A percentile compares a stretch with the other conserved stretches of the same genome.
phyloP scores from a whole-genome alignment of 2,329 filamentous ascomycete species.

The Pezicula neosporulosa region DNA sequence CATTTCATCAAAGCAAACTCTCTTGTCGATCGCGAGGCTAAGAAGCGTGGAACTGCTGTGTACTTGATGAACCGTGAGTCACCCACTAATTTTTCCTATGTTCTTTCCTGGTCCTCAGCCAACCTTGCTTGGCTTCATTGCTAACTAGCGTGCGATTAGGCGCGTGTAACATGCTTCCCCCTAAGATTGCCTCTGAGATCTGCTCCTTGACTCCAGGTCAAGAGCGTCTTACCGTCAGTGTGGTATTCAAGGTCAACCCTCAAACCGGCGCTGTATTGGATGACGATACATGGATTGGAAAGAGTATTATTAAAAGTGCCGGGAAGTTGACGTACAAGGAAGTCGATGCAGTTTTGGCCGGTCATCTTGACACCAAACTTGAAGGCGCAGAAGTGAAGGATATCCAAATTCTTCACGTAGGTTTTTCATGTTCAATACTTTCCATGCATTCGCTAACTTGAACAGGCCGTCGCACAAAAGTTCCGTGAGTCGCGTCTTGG shows the following conservation, averaged over 20 bases:
- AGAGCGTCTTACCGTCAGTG: slow-evolving; percentile 86
- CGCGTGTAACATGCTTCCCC: slow-evolving; percentile 80
- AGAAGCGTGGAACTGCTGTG: slow-evolving; percentile 95
- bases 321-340: slow-evolving; percentile 83
- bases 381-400: slow-evolving; percentile 68
- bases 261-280: slow-evolving; percentile 76
- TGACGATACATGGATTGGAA: slow-evolving; percentile 90
- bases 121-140: slow-evolving; percentile 27
- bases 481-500: slow-evolving; percentile 87
- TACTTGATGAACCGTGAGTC: slow-evolving; percentile 73
- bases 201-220: slow-evolving; percentile 85
- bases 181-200: slow-evolving; percentile 79
- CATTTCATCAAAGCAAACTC: slow-evolving; percentile 97
- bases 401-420: slow-evolving; percentile 73
- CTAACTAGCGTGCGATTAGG: background rate
- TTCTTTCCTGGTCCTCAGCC: background rate
- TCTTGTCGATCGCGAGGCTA: slow-evolving; percentile 92
- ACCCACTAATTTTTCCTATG: background rate
- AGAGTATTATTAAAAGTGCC: slow-evolving; percentile 86
- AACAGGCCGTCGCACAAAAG: slow-evolving; percentile 73
- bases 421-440: slow-evolving; percentile 21
- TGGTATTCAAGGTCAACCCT: slow-evolving; percentile 87
- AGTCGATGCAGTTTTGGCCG: slow-evolving; percentile 77
- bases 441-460: slow-evolving; percentile 19
- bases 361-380: slow-evolving; percentile 58